phyloP scores from a whole-genome alignment of 805 yeast genomes.

The Cyberlindnera maclurae region DNA sequence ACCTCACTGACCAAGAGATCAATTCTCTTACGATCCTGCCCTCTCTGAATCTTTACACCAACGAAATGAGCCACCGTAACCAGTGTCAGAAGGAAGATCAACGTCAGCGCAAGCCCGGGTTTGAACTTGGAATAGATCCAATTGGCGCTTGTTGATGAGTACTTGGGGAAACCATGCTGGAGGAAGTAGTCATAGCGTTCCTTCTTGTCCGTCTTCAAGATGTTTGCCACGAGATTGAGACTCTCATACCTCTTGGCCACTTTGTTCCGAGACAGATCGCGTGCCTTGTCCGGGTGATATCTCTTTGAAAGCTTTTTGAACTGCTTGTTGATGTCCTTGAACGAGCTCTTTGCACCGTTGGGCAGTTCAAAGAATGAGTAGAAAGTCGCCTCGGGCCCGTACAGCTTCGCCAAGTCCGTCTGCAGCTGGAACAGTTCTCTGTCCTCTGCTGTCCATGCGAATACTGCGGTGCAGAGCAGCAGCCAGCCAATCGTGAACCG shows the following conservation, averaged over 20 bases:
- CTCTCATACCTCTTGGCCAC: slow-evolving; percentile 62
- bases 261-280: slow-evolving; percentile 26
- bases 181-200: slow-evolving; percentile 81
- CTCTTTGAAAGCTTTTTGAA: slow-evolving; percentile 64
- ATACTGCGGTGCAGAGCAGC: slow-evolving; percentile 17
- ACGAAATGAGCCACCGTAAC: slow-evolving; percentile 53
- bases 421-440: slow-evolving; percentile 73
- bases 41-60: slow-evolving; percentile 41
- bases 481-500: neutral
- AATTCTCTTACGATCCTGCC: slow-evolving; percentile 53
- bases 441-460: slow-evolving; percentile 60
- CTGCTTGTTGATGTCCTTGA: slow-evolving; percentile 53
- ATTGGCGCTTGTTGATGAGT: slow-evolving; percentile 41
- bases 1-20: slow-evolving; percentile 42
- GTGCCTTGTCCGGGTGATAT: slow-evolving; percentile 80
- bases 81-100: slow-evolving; percentile 42
- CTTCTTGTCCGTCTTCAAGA: slow-evolving; percentile 51
- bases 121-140: slow-evolving; percentile 60
- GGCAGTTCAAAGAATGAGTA: slow-evolving; percentile 23
- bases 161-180: slow-evolving; percentile 78
- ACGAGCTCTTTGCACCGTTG: slow-evolving; percentile 17
- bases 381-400: slow-evolving; percentile 22
- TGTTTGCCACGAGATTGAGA: slow-evolving; percentile 67
- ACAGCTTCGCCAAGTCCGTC: slow-evolving; percentile 41
- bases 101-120: slow-evolving; percentile 52